These are phyloP conservation scores for Priceomyces castillae DNA, from an alignment of 805 yeast genomes.

Conservation along the genomic window DNA sequence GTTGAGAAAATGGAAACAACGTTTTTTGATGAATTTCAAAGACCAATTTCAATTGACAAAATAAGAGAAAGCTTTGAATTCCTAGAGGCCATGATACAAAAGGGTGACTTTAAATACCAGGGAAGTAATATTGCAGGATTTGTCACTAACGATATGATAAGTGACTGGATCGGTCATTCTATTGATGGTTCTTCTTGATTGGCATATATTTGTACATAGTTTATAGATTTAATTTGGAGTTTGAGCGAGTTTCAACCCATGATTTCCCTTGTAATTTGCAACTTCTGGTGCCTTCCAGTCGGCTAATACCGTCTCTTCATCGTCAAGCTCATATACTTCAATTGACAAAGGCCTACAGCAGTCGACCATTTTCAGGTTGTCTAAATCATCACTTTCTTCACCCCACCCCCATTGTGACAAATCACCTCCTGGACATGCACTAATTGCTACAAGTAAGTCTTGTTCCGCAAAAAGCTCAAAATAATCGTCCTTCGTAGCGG, in stretches of 20 bases:
- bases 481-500: slow-evolving; percentile 57
- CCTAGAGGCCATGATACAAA: slow-evolving; percentile 24
- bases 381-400: slow-evolving; percentile 46
- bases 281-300: slow-evolving; percentile 53
- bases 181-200: slow-evolving; percentile 41
- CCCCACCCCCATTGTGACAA: slow-evolving; percentile 72
- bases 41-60: slow-evolving; percentile 9
- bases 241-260: slow-evolving; percentile 38
- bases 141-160: slow-evolving; percentile 39
- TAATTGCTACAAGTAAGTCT: slow-evolving; percentile 60
- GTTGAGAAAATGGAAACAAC: slow-evolving; percentile 21
- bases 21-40: slow-evolving; percentile 6
- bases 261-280: slow-evolving; percentile 54
- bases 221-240: background rate
- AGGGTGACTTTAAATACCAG: slow-evolving; percentile 33
- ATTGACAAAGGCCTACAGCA: slow-evolving; percentile 63
- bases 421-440: slow-evolving; percentile 73
- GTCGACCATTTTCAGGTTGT: slow-evolving; percentile 51
- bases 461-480: slow-evolving; percentile 68
- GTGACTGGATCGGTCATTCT: slow-evolving; percentile 45
- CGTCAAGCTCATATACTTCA: slow-evolving; percentile 56
- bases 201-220: background rate
- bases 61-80: slow-evolving; percentile 31
- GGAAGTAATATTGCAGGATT: slow-evolving; percentile 47
- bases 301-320: slow-evolving; percentile 36